Percentiles rank a stretch among this genome's conserved stretches.
These are phyloP conservation scores for Candida coquimbonensis DNA, from an alignment of 805 yeast genomes.

Conservation along the genomic window DNA sequence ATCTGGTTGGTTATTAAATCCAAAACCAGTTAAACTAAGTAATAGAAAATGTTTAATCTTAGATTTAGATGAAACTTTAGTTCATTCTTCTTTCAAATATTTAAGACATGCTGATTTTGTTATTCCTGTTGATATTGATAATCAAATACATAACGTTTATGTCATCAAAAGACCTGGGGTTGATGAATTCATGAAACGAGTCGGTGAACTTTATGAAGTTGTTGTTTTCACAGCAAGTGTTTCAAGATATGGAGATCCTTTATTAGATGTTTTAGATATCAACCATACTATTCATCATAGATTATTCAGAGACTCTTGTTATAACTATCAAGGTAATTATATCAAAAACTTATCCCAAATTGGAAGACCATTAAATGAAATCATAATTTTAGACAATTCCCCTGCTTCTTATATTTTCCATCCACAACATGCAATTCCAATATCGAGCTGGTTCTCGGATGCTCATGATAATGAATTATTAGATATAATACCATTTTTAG, in stretches of 20 bases:
- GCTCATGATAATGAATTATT: conserved; percentile 92
- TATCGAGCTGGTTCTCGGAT: conserved; percentile 97
- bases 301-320: conserved; percentile 90
- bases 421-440: conserved; percentile 96
- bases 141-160: conserved; percentile 86
- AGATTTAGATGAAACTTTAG: conserved; percentile 93
- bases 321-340: conserved; percentile 88
- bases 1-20: conserved; percentile 60
- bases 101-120: conserved; percentile 92
- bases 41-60: conserved; percentile 80
- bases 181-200: conserved; percentile 78
- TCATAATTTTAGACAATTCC: conserved; percentile 91
- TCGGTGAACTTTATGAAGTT: conserved; percentile 85
- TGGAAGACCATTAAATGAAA: conserved; percentile 83
- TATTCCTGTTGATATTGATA: conserved; percentile 94
- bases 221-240: conserved; percentile 97
- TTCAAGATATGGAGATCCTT: conserved; percentile 91
- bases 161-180: conserved; percentile 98
- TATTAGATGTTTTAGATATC: conserved; percentile 81
- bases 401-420: conserved; percentile 98
- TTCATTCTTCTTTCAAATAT: conserved; percentile 90
- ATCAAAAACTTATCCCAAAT: conserved; percentile 90
- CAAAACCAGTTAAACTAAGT: conserved; percentile 40
- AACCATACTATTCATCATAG: conserved; percentile 78
- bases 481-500: conserved; percentile 85